Evolutionary conservation across 192 early-diverging fungal genomes (phyloP).

Genomic region (Rhizophagus clarus): DNA sequence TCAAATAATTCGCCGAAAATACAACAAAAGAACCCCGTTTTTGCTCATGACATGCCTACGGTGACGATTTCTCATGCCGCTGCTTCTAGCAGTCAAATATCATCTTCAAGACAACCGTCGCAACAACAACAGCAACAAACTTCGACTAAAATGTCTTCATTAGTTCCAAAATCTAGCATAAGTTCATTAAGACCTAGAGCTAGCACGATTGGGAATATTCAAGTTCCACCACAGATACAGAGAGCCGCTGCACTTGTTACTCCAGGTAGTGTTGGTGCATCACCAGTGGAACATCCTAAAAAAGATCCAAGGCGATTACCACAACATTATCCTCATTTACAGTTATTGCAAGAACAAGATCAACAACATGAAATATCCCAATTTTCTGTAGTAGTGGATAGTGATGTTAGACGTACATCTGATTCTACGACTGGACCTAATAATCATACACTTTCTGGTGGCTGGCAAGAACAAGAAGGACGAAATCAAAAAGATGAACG

Average conservation of each 20-base stretch:
- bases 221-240: constrained; percentile 41
- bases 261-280: constrained; percentile 15
- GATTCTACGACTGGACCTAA: neutral
- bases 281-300: constrained; percentile 20
- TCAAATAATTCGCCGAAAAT: constrained; percentile 19
- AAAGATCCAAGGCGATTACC: constrained; percentile 29
- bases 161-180: constrained; percentile 1
- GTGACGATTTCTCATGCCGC: neutral
- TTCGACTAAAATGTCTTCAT: constrained; percentile 4
- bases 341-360: constrained; percentile 32
- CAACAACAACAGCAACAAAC: neutral
- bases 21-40: neutral
- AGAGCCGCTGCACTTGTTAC: constrained; percentile 33
- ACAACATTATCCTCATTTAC: constrained; percentile 32
- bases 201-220: constrained; percentile 46
- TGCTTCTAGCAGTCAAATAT: neutral
- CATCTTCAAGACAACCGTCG: neutral
- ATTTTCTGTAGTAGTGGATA: constrained; percentile 29
- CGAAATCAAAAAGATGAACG: neutral
- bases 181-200: constrained; percentile 39
- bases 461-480: neutral
- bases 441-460: neutral
- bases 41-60: constrained; percentile 1
- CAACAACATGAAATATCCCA: neutral
- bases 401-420: constrained; percentile 2